These are phyloP conservation scores for Lecanosticta acicola DNA, from an alignment of 2,329 filamentous ascomycete species.

Conservation along the genomic window DNA sequence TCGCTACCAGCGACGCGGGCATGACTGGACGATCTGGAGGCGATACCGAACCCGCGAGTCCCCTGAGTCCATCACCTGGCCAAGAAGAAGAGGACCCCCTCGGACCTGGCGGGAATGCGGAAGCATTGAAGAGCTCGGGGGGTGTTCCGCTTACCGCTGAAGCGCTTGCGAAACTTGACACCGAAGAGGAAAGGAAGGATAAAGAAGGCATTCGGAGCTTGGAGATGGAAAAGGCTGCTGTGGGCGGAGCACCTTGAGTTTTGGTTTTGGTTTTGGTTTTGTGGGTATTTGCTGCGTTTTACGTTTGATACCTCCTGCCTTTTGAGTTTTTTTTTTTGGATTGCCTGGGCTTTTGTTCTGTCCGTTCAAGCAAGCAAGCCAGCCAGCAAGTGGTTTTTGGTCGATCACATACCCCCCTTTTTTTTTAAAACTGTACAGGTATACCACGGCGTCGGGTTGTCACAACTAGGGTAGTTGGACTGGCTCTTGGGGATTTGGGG, in stretches of 20 bases:
- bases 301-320: not conserved
- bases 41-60: slow-evolving; percentile 14
- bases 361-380: too few species aligned
- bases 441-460: too few species aligned
- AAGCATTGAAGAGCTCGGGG: slow-evolving; percentile 2
- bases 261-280: slow-evolving; percentile 1
- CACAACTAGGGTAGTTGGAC: too few species aligned
- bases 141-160: slow-evolving; percentile 27
- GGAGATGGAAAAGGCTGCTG: not conserved
- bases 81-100: slow-evolving; percentile 12
- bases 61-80: slow-evolving; percentile 13
- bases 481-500: too few species aligned
- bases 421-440: too few species aligned
- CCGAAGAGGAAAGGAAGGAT: slow-evolving; percentile 19
- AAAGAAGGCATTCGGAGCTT: slow-evolving; percentile 8
- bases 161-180: slow-evolving; percentile 28
- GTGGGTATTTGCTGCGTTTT: too few species aligned
- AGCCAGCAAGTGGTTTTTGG: too few species aligned
- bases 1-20: slow-evolving; percentile 5
- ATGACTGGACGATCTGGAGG: slow-evolving; percentile 3
- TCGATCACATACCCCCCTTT: too few species aligned
- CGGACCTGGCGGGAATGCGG: not conserved
- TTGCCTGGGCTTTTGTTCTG: too few species aligned
- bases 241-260: not conserved
- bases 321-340: too few species aligned